Evolutionary conservation across 208 protist genomes (phyloP).

Genomic region (Jaenimonas drosophilae): DNA sequence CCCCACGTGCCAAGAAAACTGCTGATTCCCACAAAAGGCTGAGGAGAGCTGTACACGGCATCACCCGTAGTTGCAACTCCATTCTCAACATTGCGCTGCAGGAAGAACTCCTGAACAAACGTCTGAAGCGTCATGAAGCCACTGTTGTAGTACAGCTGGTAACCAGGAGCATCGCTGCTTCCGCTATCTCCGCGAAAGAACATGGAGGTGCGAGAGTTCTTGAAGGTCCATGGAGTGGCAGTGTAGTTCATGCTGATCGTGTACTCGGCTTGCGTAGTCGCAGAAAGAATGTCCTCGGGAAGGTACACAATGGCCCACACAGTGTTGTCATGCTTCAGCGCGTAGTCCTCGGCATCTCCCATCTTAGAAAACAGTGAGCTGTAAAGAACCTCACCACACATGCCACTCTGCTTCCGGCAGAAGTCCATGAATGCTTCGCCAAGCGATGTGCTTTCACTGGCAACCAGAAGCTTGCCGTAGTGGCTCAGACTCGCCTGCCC

Average conservation of each 20-base stretch:
- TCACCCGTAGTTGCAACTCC: not conserved
- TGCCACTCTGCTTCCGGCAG: conserved; percentile 22
- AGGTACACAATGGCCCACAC: conserved; percentile 77
- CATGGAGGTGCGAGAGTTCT: conserved; percentile 16
- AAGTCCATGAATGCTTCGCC: conserved; percentile 36
- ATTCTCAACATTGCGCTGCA: conserved; percentile 8
- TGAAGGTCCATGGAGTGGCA: conserved; percentile 53
- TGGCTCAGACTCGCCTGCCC: conserved; percentile 34
- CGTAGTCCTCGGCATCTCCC: conserved; percentile 38
- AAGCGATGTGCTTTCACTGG: conserved; percentile 18
- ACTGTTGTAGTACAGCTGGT: conserved; percentile 60
- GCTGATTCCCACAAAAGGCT: conserved; percentile 15
- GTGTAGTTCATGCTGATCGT: conserved; percentile 87
- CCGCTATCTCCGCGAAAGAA: conserved; percentile 24
- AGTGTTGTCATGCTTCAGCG: conserved; percentile 22
- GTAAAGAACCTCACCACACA: conserved; percentile 47
- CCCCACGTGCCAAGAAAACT: conserved; percentile 25
- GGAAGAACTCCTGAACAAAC: conserved; percentile 54
- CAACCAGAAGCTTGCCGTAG: conserved; percentile 59
- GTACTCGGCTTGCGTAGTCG: conserved; percentile 18
- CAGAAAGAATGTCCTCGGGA: conserved; percentile 6
- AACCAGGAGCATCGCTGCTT: conserved; percentile 16
- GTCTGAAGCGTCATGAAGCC: conserved; percentile 80
- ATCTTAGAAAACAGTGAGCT: conserved; percentile 23
- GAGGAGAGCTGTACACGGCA: conserved; percentile 6